phyloP scores from a whole-genome alignment of 257 asterid species.

The Solanum gandarillasii region DNA sequence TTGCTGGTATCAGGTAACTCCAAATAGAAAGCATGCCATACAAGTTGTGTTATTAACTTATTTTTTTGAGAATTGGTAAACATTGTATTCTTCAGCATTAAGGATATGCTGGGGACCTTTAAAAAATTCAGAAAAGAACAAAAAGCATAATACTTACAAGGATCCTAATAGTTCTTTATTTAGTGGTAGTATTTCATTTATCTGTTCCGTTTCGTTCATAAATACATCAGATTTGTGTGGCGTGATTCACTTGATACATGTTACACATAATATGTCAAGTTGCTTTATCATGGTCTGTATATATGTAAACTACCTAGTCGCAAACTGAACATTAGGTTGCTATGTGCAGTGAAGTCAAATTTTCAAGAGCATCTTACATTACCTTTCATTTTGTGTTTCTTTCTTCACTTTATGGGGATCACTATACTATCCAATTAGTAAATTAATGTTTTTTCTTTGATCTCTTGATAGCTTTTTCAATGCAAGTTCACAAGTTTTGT shows the following conservation, averaged over 20 bases:
- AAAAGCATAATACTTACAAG: too few species aligned
- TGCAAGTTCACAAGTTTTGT: neutral
- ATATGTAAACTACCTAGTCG: neutral
- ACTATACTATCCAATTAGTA: neutral
- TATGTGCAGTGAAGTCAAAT: neutral
- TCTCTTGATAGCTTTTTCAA: neutral
- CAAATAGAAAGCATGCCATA: neutral
- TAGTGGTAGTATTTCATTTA: neutral
- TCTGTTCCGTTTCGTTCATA: neutral
- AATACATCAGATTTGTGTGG: neutral
- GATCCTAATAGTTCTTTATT: too few species aligned
- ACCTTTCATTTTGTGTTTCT: neutral
- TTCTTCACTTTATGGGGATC: neutral
- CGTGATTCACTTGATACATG: neutral
- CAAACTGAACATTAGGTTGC: neutral
- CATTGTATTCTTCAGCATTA: too few species aligned
- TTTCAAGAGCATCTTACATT: neutral
- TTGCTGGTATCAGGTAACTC: conserved; percentile 85
- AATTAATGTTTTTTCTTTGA: neutral
- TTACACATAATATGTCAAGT: neutral
- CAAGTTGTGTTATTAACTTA: neutral
- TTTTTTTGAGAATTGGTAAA: too few species aligned
- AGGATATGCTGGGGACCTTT: too few species aligned
- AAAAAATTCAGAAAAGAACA: too few species aligned
- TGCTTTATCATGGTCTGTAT: neutral